Evolutionary conservation across 768 basidiomycete species (phyloP).

Genomic region (Agaricus subrufescens): DNA sequence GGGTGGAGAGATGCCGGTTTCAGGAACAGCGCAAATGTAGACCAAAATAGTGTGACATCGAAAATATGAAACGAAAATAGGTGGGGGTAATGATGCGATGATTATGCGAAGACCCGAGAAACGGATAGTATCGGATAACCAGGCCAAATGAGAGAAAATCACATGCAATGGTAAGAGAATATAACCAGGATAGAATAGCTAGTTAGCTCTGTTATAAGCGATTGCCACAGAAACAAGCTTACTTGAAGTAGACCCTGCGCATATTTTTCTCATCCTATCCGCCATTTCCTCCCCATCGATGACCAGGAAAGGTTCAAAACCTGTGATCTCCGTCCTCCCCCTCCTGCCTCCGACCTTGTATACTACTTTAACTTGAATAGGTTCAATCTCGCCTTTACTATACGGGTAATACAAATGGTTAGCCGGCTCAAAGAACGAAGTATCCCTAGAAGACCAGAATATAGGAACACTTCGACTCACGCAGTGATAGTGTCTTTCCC

Average conservation of each 20-base stretch:
- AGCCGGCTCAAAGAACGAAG: background rate
- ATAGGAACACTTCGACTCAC: conserved; percentile 33
- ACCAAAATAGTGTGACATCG: too few species aligned
- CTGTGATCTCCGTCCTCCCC: conserved; percentile 69
- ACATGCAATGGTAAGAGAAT: background rate
- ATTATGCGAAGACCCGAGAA: too few species aligned
- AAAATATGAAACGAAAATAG: too few species aligned
- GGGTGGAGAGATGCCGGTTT: too few species aligned
- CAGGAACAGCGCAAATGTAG: too few species aligned
- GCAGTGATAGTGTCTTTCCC: conserved; percentile 55
- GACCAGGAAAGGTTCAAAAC: conserved; percentile 72
- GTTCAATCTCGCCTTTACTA: conserved; percentile 75
- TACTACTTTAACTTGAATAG: conserved; percentile 68
- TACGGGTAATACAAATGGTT: background rate
- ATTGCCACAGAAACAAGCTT: conserved; percentile 15
- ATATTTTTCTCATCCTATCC: conserved; percentile 70
- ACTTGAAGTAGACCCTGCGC: conserved; percentile 81
- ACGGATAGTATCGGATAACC: too few species aligned
- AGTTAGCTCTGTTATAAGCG: background rate
- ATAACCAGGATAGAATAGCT: background rate
- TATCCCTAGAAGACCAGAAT: background rate
- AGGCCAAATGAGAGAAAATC: background rate
- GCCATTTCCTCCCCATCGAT: conserved; percentile 68
- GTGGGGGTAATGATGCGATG: too few species aligned
- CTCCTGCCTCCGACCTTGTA: conserved; percentile 68